phyloP scores from a whole-genome alignment of 208 protist genomes.

The Herpetomonas tarakana region DNA sequence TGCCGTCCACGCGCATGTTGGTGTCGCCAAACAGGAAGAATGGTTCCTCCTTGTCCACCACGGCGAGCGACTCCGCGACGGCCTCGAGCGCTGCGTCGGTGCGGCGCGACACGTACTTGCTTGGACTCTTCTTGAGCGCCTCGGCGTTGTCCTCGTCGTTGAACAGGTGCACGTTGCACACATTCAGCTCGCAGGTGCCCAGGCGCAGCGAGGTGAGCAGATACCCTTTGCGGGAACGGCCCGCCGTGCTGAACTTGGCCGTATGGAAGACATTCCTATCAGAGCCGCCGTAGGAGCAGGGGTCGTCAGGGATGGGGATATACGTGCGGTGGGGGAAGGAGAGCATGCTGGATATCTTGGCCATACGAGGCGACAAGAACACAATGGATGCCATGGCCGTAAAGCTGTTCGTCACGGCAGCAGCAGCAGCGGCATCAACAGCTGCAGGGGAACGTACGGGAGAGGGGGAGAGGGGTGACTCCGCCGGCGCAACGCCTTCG shows the following conservation, averaged over 20 bases:
- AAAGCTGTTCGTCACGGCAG: constrained; percentile 39
- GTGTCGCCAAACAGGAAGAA: constrained; percentile 81
- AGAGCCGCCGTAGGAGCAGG: constrained; percentile 62
- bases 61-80: constrained; percentile 42
- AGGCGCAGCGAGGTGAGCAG: constrained; percentile 71
- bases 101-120: constrained; percentile 43
- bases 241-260: constrained; percentile 53
- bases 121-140: constrained; percentile 41
- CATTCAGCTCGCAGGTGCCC: constrained; percentile 55
- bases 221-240: constrained; percentile 69
- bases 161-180: constrained; percentile 73
- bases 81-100: constrained; percentile 55
- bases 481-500: constrained; percentile 3
- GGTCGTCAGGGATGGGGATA: constrained; percentile 70
- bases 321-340: constrained; percentile 78
- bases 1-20: constrained; percentile 64
- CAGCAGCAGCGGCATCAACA: no score
- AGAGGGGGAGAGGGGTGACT: background rate
- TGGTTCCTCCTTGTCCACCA: constrained; percentile 51
- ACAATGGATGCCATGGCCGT: constrained; percentile 69
- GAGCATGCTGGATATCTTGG: constrained; percentile 67
- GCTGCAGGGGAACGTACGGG: no score
- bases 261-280: constrained; percentile 46
- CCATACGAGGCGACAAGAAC: constrained; percentile 71
- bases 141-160: constrained; percentile 63